These are phyloP conservation scores for Sechiopsis laciniata DNA, from an alignment of 306 rosid genomes.

Conservation along the genomic window DNA sequence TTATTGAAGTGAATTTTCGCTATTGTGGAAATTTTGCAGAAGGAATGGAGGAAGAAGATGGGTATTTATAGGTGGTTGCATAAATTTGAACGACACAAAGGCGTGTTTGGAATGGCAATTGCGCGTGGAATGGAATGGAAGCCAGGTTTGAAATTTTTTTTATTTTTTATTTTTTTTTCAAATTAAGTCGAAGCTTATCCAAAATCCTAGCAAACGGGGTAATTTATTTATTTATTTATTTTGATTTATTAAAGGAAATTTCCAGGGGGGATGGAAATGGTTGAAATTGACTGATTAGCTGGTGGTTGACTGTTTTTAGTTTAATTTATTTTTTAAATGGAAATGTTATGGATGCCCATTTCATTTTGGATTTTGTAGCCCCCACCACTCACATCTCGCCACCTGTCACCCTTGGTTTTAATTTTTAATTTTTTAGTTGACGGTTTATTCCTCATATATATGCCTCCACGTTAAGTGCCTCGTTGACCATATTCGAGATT, in stretches of 20 bases:
- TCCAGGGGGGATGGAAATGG: constrained; percentile 6
- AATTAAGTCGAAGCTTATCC: constrained; percentile 19
- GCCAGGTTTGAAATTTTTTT: constrained; percentile 24
- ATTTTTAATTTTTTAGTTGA: neutral
- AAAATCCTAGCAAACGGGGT: constrained; percentile 14
- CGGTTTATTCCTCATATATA: constrained; percentile 13
- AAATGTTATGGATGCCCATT: too few species aligned
- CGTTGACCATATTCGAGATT: neutral
- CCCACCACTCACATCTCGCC: neutral
- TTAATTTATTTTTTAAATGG: neutral
- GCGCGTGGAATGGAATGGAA: constrained; percentile 23
- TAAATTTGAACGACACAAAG: constrained; percentile 27
- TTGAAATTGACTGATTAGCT: neutral
- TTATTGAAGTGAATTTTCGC: too few species aligned
- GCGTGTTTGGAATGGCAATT: constrained; percentile 36
- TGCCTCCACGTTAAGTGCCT: neutral
- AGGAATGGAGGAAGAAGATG: neutral
- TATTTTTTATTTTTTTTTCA: too few species aligned
- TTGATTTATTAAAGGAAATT: neutral
- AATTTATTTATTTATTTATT: neutral
- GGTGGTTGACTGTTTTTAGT: constrained; percentile 9
- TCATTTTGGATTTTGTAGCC: too few species aligned
- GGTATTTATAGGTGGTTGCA: constrained; percentile 40
- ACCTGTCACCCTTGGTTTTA: neutral
- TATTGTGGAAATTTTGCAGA: neutral